Percentiles rank a stretch among this genome's conserved stretches.
These are phyloP conservation scores for Suillus hirtellus DNA, from an alignment of 768 basidiomycete species.

Conservation along the genomic window DNA sequence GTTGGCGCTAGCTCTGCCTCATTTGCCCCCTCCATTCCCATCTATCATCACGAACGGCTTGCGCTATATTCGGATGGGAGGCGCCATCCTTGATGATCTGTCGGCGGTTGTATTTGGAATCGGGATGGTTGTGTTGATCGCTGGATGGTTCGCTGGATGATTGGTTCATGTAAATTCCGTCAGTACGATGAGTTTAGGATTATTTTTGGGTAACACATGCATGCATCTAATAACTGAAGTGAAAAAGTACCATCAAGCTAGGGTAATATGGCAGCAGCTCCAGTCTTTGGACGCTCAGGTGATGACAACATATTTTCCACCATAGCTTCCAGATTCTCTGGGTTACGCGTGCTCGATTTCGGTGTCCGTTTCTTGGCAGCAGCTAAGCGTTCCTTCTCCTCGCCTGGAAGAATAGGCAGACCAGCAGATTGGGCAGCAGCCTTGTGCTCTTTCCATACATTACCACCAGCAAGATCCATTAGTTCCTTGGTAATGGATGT, in stretches of 20 bases:
- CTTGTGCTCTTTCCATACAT: slow-evolving; percentile 59
- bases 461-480: slow-evolving; percentile 65
- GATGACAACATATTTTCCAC: slow-evolving; percentile 33
- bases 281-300: slow-evolving; percentile 34
- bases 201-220: slow-evolving; percentile 10
- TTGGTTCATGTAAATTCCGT: background rate
- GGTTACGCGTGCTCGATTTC: slow-evolving; percentile 13
- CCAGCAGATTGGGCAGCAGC: slow-evolving; percentile 46
- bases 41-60: slow-evolving; percentile 60
- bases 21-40: slow-evolving; percentile 65
- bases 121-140: slow-evolving; percentile 60
- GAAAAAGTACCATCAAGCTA: slow-evolving; percentile 16
- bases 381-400: slow-evolving; percentile 33
- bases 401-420: slow-evolving; percentile 49
- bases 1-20: slow-evolving; percentile 58
- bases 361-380: slow-evolving; percentile 20
- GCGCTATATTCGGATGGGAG: slow-evolving; percentile 70
- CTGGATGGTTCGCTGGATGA: slow-evolving; percentile 43
- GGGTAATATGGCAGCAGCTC: slow-evolving; percentile 41
- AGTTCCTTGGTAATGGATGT: slow-evolving; percentile 66
- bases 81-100: slow-evolving; percentile 69
- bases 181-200: slow-evolving; percentile 9
- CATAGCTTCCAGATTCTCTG: slow-evolving; percentile 23
- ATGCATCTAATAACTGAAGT: background rate
- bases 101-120: slow-evolving; percentile 70